Evolutionary conservation across 2,329 filamentous ascomycete genomes (phyloP).

Genomic region (Nemania diffusa): DNA sequence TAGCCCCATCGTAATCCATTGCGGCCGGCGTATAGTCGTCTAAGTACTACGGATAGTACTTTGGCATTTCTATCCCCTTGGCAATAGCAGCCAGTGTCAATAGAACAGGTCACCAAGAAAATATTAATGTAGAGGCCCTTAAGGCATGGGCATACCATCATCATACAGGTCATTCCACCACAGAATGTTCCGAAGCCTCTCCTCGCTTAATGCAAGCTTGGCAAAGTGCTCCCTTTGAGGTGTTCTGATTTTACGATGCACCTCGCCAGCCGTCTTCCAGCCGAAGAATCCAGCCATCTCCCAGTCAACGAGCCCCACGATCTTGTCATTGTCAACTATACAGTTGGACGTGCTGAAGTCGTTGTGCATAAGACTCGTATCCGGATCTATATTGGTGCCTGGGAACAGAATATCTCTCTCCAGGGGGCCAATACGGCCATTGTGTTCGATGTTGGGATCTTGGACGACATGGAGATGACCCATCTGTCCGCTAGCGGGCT

Average conservation of each 20-base stretch:
- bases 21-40: too few species aligned
- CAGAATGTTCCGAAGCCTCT: constrained; percentile 16
- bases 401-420: constrained; percentile 51
- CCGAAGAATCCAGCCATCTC: constrained; percentile 54
- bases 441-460: constrained; percentile 37
- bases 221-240: constrained; percentile 43
- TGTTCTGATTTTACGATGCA: constrained; percentile 44
- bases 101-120: too few species aligned
- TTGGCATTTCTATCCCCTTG: too few species aligned
- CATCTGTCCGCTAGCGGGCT: constrained; percentile 16
- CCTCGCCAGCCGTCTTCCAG: constrained; percentile 42
- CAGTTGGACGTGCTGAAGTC: constrained; percentile 52
- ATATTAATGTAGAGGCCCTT: too few species aligned
- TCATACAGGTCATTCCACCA: constrained; percentile 30
- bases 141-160: constrained; percentile 15
- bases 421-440: constrained; percentile 45
- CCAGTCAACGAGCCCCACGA: constrained; percentile 55
- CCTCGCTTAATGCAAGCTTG: constrained; percentile 35
- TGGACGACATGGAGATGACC: constrained; percentile 43
- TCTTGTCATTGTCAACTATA: constrained; percentile 53
- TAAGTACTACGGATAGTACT: too few species aligned
- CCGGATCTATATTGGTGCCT: constrained; percentile 36
- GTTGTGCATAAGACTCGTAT: constrained; percentile 54
- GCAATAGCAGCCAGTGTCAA: too few species aligned
- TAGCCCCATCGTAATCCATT: too few species aligned